Conservation (phyloP, 2,329 filamentous ascomycete genomes). For the Fusarium incarnatum region DNA sequence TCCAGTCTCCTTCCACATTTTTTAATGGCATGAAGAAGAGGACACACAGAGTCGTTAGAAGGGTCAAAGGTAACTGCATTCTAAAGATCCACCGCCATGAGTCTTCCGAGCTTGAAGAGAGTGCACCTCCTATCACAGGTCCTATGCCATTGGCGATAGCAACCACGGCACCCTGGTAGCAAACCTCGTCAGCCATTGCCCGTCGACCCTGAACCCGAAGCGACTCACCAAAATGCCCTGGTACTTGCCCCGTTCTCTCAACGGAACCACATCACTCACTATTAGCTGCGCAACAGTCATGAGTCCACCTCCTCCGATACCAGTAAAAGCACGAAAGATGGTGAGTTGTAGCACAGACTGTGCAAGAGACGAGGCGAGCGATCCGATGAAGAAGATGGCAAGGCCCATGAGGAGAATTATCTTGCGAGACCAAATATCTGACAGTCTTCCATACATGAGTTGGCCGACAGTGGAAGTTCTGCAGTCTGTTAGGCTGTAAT, state of each 20-base stretch:
- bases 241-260: constrained; percentile 77
- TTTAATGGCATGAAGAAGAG: constrained; percentile 68
- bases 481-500: not conserved
- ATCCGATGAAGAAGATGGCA: constrained; percentile 58
- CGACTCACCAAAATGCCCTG: constrained; percentile 67
- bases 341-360: constrained; percentile 55
- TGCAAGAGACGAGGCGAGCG: constrained; percentile 57
- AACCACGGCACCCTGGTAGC: constrained; percentile 59
- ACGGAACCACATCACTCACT: constrained; percentile 76
- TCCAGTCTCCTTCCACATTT: constrained; percentile 65
- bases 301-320: constrained; percentile 77
- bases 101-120: constrained; percentile 58
- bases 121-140: constrained; percentile 64
- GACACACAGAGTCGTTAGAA: constrained; percentile 59
- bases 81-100: constrained; percentile 67
- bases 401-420: constrained; percentile 54
- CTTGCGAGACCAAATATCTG: constrained; percentile 61
- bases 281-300: constrained; percentile 76
- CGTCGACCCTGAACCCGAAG: rapidly evolving
- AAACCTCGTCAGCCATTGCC: not conserved
- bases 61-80: constrained; percentile 64
- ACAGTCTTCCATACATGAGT: constrained; percentile 59
- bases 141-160: constrained; percentile 66
- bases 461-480: constrained; percentile 61
- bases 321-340: constrained; percentile 56